phyloP scores from a whole-genome alignment of 179 eudicot species.

The Amaranthus tricolor region DNA sequence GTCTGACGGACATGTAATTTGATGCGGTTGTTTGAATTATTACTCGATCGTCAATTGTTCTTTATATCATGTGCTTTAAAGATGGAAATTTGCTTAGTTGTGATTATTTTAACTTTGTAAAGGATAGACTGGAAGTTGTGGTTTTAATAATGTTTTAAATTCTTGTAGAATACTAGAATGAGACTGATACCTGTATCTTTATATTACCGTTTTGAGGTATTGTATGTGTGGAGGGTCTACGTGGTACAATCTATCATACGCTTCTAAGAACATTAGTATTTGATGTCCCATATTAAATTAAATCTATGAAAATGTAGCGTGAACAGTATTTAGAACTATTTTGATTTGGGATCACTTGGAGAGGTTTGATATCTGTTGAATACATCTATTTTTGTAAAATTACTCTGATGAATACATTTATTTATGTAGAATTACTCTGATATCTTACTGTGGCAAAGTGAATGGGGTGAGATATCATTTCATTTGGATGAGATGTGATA shows the following conservation, averaged over 20 bases:
- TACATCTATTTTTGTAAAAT: background rate
- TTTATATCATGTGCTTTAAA: background rate
- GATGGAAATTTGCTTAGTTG: background rate
- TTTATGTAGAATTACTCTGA: background rate
- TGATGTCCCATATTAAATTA: no score
- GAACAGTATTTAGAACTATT: background rate
- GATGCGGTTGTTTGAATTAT: background rate
- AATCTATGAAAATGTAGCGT: no score
- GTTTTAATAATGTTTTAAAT: no score
- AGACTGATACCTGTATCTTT: background rate
- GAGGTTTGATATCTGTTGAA: background rate
- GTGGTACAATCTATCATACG: no score
- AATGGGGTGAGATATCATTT: background rate
- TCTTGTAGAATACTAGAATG: no score
- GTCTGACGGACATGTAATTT: background rate
- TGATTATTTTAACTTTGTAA: background rate
- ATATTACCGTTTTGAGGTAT: background rate
- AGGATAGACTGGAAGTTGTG: no score
- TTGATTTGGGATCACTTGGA: background rate
- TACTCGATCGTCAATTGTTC: no score
- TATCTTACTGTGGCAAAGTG: background rate
- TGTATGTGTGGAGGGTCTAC: background rate
- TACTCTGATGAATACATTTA: background rate
- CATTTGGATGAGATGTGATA: background rate
- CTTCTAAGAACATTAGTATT: no score